Percentiles rank a stretch among this genome's conserved stretches.
These are phyloP conservation scores for Ophiostoma ips DNA, from an alignment of 2,329 filamentous ascomycete species.

Conservation along the genomic window DNA sequence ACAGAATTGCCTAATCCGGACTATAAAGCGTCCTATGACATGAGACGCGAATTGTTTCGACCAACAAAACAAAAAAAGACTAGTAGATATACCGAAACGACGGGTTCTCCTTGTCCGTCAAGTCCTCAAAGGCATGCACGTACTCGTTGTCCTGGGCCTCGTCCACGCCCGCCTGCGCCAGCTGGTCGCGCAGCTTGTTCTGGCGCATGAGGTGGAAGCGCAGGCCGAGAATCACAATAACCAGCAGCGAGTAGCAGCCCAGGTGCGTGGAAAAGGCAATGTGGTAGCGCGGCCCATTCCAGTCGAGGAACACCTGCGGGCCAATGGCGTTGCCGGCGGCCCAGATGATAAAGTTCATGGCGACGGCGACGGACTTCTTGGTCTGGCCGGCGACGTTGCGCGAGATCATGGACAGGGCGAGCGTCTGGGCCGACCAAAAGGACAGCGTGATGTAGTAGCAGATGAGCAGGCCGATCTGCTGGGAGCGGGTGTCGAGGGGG, in stretches of 20 bases:
- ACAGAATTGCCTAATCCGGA: too few species aligned
- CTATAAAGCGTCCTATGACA: too few species aligned
- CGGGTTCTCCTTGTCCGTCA: slow-evolving; percentile 47
- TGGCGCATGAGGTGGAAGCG: slow-evolving; percentile 39
- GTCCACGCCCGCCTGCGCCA: slow-evolving; percentile 27
- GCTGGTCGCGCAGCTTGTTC: slow-evolving; percentile 43
- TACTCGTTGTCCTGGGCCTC: slow-evolving; percentile 27
- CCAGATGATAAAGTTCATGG: slow-evolving; percentile 59
- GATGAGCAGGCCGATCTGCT: slow-evolving; percentile 53
- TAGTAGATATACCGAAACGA: slow-evolving; percentile 43
- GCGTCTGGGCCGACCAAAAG: slow-evolving; percentile 61
- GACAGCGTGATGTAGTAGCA: slow-evolving; percentile 62
- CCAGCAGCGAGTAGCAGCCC: slow-evolving; percentile 50
- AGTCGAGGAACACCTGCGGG: slow-evolving; percentile 48
- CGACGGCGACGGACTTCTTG: slow-evolving; percentile 55
- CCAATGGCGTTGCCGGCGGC: slow-evolving; percentile 29
- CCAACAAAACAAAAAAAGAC: too few species aligned
- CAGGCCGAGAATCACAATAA: slow-evolving; percentile 41
- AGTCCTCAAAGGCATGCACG: slow-evolving; percentile 45
- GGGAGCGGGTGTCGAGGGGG: slow-evolving; percentile 39
- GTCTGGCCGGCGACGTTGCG: slow-evolving; percentile 61
- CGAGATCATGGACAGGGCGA: slow-evolving; percentile 52
- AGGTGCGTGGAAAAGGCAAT: slow-evolving; percentile 57
- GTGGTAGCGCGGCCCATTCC: slow-evolving; percentile 51
- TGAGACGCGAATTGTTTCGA: too few species aligned